Evolutionary conservation across 805 yeast species (phyloP).

Genomic region (Pachysolen tannophilus): DNA sequence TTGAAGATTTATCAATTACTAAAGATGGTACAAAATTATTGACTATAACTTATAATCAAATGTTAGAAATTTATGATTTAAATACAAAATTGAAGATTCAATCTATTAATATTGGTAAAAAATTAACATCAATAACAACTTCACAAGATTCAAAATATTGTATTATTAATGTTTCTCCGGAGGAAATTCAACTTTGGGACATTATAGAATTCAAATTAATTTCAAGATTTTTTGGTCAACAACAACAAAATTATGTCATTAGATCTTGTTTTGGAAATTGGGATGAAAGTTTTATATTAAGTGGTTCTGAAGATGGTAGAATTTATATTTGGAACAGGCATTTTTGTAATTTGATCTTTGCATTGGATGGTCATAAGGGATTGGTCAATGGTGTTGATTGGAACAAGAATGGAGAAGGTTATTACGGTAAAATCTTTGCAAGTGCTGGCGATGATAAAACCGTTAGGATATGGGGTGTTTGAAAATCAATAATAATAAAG

Average conservation of each 20-base stretch:
- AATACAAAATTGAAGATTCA: conserved; percentile 31
- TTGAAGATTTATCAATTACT: conserved; percentile 63
- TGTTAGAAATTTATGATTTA: conserved; percentile 51
- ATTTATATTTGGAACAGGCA: conserved; percentile 73
- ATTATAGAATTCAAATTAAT: conserved; percentile 47
- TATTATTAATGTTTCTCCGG: conserved; percentile 60
- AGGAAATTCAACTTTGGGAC: conserved; percentile 80
- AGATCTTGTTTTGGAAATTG: conserved; percentile 72
- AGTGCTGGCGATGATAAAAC: conserved; percentile 78
- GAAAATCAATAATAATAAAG: too few species aligned
- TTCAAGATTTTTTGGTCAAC: conserved; percentile 64
- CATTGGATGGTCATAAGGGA: conserved; percentile 55
- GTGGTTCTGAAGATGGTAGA: conserved; percentile 79
- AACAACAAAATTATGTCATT: conserved; percentile 61
- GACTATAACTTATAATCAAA: conserved; percentile 56
- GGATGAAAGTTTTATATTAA: conserved; percentile 60
- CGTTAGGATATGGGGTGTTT: conserved; percentile 56
- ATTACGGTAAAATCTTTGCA: conserved; percentile 43
- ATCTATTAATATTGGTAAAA: conserved; percentile 43
- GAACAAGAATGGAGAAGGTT: conserved; percentile 30
- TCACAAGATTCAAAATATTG: conserved; percentile 48
- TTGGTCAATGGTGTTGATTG: conserved; percentile 76
- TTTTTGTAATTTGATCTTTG: conserved; percentile 57
- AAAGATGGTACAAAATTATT: conserved; percentile 55
- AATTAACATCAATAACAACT: conserved; percentile 56